Evolutionary conservation across 2,329 filamentous ascomycete species (phyloP), one percentile per base, ranked within the genome.

Genomic region (Fusarium veterinarium): DNA sequence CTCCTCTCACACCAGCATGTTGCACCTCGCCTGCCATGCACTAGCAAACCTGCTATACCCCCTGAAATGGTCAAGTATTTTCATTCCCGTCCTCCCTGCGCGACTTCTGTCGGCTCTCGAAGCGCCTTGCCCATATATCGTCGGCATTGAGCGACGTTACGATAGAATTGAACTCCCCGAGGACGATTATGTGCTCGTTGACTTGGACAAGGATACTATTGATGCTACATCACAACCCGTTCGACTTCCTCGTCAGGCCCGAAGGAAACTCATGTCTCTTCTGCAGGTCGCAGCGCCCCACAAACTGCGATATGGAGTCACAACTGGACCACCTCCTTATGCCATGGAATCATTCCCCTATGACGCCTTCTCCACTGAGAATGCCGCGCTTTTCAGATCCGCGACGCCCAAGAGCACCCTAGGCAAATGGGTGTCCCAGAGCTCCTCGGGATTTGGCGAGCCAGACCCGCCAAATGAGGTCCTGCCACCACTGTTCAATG

Each of bases 121-220:
- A 77, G 95, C 95, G 2, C 95, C 95, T 6, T 98, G 96, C 76
- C 96, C 96, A 1, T 99, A 98, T 78, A 97, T 99, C 74, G 94
- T 98, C 46, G 96, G 96, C 53, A 94, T 99, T 64, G 96, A 99
- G 83, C 90, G 95, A 74, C 91, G 95, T 64, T 98, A 98, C 79
- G 94, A 97, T 76, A 90, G 90, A 64, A 89, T 95, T 51, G 92
- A 95, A 75, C 88, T 98, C 45, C 96, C 96, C 0, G 94, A 97
- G 11, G 96, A 98, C 77, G 96, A 98, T 79, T 98, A 95, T 80
- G 95, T 98, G 23, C 86, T 98, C 20, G 95, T 98, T 40, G 96
- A 99, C 81, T 86, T 99, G 57, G 96, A 99, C 81, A 91, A 93
- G 80, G 93, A 99, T 81, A 91, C 91, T 20, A 95, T 99, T 68